Evolutionary conservation across 257 asterid genomes (phyloP).

Genomic region (Cinchona pubescens): DNA sequence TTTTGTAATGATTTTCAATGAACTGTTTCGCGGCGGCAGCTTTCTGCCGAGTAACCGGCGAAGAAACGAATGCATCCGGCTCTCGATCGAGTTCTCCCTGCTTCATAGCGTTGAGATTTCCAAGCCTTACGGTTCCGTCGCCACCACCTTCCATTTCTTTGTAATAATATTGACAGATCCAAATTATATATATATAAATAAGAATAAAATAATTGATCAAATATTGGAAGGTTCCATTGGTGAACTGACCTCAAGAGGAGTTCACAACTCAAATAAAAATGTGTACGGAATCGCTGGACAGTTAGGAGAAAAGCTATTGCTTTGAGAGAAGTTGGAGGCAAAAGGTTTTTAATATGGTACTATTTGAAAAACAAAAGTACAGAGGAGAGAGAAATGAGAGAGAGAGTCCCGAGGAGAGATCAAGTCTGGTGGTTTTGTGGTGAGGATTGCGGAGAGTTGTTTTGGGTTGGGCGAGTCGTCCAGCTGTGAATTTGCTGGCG

Average conservation of each 20-base stretch:
- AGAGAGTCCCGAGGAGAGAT: conserved; percentile 16
- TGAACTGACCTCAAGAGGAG: too few species aligned
- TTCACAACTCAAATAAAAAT: too few species aligned
- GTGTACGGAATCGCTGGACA: conserved; percentile 18
- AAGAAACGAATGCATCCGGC: conserved; percentile 75
- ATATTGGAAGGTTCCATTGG: conserved; percentile 1
- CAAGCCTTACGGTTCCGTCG: conserved; percentile 53
- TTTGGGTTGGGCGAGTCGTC: too few species aligned
- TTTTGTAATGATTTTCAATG: conserved; percentile 95
- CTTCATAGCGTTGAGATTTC: conserved; percentile 39
- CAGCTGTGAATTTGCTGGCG: conserved; percentile 22
- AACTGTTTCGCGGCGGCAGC: conserved; percentile 93
- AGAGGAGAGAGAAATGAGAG: background rate
- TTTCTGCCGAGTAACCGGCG: conserved; percentile 92
- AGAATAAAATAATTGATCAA: background rate
- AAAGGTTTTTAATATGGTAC: background rate
- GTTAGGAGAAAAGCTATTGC: conserved; percentile 5
- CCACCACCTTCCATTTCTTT: conserved; percentile 50
- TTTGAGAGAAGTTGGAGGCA: conserved; percentile 20
- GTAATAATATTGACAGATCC: background rate
- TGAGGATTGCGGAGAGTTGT: too few species aligned
- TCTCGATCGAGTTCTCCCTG: conserved; percentile 43
- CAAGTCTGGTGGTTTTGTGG: background rate
- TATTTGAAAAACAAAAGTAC: background rate
- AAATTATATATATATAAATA: too few species aligned